These are phyloP conservation scores for Globisporangium nunn DNA, from an alignment of 352 stramenopile species.

Conservation along the genomic window DNA sequence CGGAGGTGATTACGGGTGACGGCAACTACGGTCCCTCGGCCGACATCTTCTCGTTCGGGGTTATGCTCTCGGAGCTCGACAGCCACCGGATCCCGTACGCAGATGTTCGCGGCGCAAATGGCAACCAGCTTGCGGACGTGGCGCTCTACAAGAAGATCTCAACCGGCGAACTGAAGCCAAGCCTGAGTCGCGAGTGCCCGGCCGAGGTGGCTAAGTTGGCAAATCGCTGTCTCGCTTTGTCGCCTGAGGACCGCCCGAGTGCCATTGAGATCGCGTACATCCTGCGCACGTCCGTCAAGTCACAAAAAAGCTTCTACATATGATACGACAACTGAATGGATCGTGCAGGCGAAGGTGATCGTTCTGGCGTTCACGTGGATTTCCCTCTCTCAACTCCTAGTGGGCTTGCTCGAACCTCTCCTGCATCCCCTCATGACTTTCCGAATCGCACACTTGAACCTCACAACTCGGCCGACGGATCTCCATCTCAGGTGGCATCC, in stretches of 20 bases:
- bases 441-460: constrained; percentile 17
- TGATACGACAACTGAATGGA: too few species aligned
- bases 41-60: constrained; percentile 46
- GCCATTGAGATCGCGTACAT: constrained; percentile 44
- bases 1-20: background rate
- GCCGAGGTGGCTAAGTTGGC: background rate
- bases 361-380: background rate
- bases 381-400: background rate
- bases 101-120: background rate
- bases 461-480: constrained; percentile 12
- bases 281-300: constrained; percentile 25
- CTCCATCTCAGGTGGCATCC: constrained; percentile 12
- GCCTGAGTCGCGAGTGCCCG: background rate
- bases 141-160: background rate
- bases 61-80: constrained; percentile 37
- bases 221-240: background rate
- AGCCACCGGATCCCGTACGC: background rate
- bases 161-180: background rate
- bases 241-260: constrained; percentile 13
- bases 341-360: constrained; percentile 1
- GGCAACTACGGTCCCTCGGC: background rate
- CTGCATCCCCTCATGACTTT: constrained; percentile 12
- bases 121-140: background rate
- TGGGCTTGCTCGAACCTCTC: constrained; percentile 5
- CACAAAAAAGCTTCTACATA: too few species aligned